Conservation (phyloP, 2,329 filamentous ascomycete genomes). For the Fusarium pseudonygamai region DNA sequence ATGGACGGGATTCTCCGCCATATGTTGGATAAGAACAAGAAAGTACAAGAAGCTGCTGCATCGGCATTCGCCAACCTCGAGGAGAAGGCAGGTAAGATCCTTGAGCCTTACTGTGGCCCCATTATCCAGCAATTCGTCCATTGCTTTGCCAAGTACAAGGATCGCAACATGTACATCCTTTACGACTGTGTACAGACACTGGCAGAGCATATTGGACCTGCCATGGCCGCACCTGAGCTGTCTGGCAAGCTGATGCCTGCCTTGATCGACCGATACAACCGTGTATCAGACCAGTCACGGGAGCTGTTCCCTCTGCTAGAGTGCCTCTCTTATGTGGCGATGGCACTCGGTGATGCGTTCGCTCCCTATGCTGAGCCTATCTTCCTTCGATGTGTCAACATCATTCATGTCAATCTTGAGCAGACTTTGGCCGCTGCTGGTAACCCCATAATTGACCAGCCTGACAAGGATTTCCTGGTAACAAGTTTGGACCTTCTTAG, state of each 20-base stretch:
- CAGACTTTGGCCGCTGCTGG: slow-evolving; percentile 76
- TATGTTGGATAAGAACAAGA: slow-evolving; percentile 98
- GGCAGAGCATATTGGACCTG: slow-evolving; percentile 87
- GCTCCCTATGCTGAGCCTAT: slow-evolving; percentile 86
- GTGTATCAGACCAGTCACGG: slow-evolving; percentile 85
- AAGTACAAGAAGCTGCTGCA: slow-evolving; percentile 94
- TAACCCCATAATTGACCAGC: slow-evolving; percentile 76
- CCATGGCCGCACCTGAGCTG: slow-evolving; percentile 82
- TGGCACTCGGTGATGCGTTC: slow-evolving; percentile 84
- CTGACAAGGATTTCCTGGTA: slow-evolving; percentile 96
- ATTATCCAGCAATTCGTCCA: slow-evolving; percentile 92
- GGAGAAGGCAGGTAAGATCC: slow-evolving; percentile 84
- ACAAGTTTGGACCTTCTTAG: slow-evolving; percentile 94
- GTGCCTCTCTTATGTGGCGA: slow-evolving; percentile 92
- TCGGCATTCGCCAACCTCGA: slow-evolving; percentile 97
- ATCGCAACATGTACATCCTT: slow-evolving; percentile 97
- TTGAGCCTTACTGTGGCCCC: slow-evolving; percentile 86
- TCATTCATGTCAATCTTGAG: slow-evolving; percentile 92
- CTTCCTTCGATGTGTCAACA: slow-evolving; percentile 86
- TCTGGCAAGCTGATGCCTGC: slow-evolving; percentile 91
- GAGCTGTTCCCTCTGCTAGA: slow-evolving; percentile 97
- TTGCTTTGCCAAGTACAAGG: slow-evolving; percentile 96
- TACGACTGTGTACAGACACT: slow-evolving; percentile 99
- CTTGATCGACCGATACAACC: slow-evolving; percentile 87
- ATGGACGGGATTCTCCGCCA: slow-evolving; percentile 95